These are phyloP conservation scores for Metschnikowia dekortorum DNA, from an alignment of 805 yeast species.

Conservation along the genomic window DNA sequence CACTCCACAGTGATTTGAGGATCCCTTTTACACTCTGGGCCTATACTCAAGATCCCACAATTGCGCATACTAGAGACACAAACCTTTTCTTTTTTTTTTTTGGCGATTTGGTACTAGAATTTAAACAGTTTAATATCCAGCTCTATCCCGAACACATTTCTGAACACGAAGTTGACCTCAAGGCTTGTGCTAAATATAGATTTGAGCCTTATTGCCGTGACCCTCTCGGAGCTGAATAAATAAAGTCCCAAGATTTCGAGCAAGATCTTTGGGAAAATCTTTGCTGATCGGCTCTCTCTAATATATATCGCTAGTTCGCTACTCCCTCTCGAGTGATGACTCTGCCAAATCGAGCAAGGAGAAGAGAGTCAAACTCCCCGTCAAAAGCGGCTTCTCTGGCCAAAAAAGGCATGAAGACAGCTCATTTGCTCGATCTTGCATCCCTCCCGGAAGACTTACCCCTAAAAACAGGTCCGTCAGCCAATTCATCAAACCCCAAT, in stretches of 20 bases:
- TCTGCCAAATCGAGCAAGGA: conserved; percentile 1
- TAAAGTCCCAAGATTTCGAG: too few relatives aligned
- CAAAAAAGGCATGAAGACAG: not conserved
- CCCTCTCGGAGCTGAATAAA: too few relatives aligned
- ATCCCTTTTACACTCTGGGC: not conserved
- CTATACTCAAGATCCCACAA: not conserved
- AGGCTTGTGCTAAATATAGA: not conserved
- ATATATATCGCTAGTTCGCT: not conserved
- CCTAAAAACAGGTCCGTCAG: conserved; percentile 18
- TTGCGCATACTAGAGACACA: not conserved
- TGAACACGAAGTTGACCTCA: not conserved
- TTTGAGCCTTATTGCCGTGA: not conserved
- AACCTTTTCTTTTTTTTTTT: not conserved
- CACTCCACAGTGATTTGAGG: conserved; percentile 3
- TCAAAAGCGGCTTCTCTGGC: not conserved
- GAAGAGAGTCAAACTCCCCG: not conserved
- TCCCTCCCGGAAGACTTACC: conserved; percentile 12
- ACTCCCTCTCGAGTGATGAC: not conserved
- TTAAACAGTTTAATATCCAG: not conserved
- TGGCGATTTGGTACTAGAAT: not conserved
- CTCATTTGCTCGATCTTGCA: conserved; percentile 8
- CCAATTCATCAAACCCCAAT: conserved; percentile 5
- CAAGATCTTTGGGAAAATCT: too few relatives aligned
- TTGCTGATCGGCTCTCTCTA: too few relatives aligned
- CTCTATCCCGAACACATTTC: not conserved